These are phyloP conservation scores for Lonicera japonica DNA, from an alignment of 129 eudicot genomes.

Conservation along the genomic window DNA sequence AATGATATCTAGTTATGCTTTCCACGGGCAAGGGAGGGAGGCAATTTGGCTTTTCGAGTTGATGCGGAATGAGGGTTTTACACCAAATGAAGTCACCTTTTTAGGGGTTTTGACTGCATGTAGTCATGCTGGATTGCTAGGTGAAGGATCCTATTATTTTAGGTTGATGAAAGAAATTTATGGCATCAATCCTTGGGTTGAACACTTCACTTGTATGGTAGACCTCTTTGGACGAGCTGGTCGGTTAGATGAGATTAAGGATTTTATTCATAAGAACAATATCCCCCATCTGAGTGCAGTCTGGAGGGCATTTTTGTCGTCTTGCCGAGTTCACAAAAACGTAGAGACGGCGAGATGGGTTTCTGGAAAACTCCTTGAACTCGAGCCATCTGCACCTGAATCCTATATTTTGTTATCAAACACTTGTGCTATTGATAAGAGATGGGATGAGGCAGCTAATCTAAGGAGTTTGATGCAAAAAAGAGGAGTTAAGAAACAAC, in stretches of 20 bases:
- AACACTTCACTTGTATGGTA: constrained; percentile 73
- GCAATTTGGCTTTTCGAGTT: constrained; percentile 45
- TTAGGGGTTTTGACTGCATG: constrained; percentile 63
- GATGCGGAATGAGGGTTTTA: constrained; percentile 52
- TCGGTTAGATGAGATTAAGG: constrained; percentile 41
- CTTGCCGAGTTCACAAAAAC: constrained; percentile 63
- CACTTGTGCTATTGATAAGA: constrained; percentile 38
- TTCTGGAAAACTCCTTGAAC: constrained; percentile 49
- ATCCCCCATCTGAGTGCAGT: constrained; percentile 49
- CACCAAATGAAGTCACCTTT: constrained; percentile 63
- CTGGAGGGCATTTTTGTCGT: constrained; percentile 62
- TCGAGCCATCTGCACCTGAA: constrained; percentile 42
- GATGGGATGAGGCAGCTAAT: constrained; percentile 71
- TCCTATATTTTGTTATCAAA: constrained; percentile 55
- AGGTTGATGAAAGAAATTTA: constrained; percentile 58
- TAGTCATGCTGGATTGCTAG: constrained; percentile 61
- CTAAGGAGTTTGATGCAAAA: constrained; percentile 53
- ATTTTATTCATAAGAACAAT: constrained; percentile 45
- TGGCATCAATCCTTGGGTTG: constrained; percentile 41
- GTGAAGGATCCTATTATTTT: constrained; percentile 65
- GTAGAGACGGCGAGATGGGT: constrained; percentile 55
- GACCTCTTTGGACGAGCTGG: constrained; percentile 84
- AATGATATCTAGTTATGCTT: constrained; percentile 54
- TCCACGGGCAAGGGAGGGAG: constrained; percentile 62
- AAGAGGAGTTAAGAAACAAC: constrained; percentile 50